These are phyloP conservation scores for Styphnolobium japonicum DNA, from an alignment of 306 rosid genomes.

Conservation along the genomic window DNA sequence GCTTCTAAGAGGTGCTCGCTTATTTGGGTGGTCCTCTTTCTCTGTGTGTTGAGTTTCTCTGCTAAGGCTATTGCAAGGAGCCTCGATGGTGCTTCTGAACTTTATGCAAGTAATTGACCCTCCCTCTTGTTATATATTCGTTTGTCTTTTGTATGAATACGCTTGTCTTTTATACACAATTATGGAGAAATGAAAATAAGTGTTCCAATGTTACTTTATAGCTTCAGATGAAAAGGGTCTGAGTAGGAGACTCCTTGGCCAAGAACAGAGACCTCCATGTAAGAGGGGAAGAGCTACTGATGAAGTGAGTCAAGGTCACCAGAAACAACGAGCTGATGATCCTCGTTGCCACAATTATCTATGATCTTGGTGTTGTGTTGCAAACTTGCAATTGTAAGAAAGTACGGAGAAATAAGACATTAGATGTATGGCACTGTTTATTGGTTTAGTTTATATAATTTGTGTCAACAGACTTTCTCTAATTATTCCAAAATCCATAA, in stretches of 20 bases:
- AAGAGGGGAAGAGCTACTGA: not conserved
- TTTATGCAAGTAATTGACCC: not conserved
- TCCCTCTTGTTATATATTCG: too few species aligned
- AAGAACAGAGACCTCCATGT: not conserved
- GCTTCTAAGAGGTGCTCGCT: not conserved
- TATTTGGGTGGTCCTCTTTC: slow-evolving; percentile 16
- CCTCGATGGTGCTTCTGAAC: not conserved
- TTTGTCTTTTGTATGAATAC: too few species aligned
- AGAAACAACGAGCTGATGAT: not conserved
- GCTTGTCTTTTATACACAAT: not conserved
- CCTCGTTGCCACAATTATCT: slow-evolving; percentile 13
- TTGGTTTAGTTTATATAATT: not conserved
- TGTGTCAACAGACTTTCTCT: not conserved
- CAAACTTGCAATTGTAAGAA: not conserved
- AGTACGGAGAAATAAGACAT: not conserved
- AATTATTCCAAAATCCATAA: too few species aligned
- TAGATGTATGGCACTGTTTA: not conserved
- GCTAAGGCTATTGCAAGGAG: not conserved
- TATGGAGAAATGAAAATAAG: not conserved
- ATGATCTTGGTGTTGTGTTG: not conserved
- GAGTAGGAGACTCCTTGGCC: not conserved
- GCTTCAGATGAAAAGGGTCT: not conserved
- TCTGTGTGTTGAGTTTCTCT: not conserved
- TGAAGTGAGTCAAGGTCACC: not conserved
- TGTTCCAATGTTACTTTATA: not conserved